Percentiles rank a stretch among this genome's conserved stretches.
Conservation (phyloP, 805 yeast genomes). For the Tetrapisispora phaffii region DNA sequence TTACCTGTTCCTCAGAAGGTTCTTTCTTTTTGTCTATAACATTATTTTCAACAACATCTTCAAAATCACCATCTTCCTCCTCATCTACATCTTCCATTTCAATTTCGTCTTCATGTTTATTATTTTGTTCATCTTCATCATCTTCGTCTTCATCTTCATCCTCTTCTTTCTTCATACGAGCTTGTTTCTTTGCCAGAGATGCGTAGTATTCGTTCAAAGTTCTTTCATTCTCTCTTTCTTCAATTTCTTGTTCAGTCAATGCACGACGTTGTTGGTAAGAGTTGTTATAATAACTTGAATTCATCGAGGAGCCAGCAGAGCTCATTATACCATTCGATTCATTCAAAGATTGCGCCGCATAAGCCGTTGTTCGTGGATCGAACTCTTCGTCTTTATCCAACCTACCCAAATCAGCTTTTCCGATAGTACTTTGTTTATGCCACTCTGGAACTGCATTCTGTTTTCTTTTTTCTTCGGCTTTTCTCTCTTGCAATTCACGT, state of each 20-base stretch:
- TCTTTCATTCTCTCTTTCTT: constrained; percentile 60
- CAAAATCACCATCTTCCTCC: constrained; percentile 8
- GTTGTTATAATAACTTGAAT: constrained; percentile 1
- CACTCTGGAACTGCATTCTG: constrained; percentile 95
- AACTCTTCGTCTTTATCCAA: constrained; percentile 42
- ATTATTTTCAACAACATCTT: constrained; percentile 11
- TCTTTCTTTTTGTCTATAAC: constrained; percentile 1
- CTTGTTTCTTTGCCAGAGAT: constrained; percentile 60
- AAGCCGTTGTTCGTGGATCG: constrained; percentile 21
- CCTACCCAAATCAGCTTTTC: constrained; percentile 48
- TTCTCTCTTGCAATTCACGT: constrained; percentile 54
- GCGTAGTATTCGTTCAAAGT: constrained; percentile 70
- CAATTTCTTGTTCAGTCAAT: constrained; percentile 32
- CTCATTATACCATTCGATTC: constrained; percentile 11
- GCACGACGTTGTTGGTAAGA: constrained; percentile 14
- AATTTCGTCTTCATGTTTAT: constrained; percentile 28
- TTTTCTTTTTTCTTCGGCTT: constrained; percentile 61
- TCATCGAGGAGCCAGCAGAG: constrained; percentile 1
- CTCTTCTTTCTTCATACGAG: constrained; percentile 44
- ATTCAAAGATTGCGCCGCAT: constrained; percentile 14
- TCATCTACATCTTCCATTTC: constrained; percentile 12
- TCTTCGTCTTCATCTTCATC: constrained; percentile 42
- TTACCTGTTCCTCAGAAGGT: neutral
- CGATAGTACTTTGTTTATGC: constrained; percentile 90
- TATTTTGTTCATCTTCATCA: constrained; percentile 36